Evolutionary conservation across 2,329 filamentous ascomycete genomes (phyloP), one percentile per base, ranked within the genome.

Genomic region (Hymenoscyphus occultus): DNA sequence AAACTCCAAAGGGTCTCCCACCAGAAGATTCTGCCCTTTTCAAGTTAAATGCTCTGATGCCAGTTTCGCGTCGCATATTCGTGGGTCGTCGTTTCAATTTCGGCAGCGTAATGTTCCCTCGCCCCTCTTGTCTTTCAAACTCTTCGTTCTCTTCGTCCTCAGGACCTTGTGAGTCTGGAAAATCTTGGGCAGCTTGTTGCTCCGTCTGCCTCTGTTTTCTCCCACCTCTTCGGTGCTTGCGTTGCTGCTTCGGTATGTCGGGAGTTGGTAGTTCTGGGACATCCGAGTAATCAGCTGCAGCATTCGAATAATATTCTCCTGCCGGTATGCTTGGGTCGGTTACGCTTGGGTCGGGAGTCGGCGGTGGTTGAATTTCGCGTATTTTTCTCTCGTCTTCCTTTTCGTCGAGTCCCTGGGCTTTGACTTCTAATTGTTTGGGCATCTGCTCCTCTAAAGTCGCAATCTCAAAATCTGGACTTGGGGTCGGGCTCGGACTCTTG

Each of bases 21-120:
- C 66, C 66, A 13, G 70, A 70, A 1, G 39, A 57, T 7, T 67
- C 60, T 1, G 70, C 69, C 45, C 61, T 73, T 59, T 67, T 70
- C 28, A 74, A 31, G 62, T 73, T 74, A 64, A 73, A 73, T 13
- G 69, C 63, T 39, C 63, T 66, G 42, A 73, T 68, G 12, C 72
- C 72, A 6, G 71, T 73, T 19, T 69, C 68, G 19, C 66, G 69
- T 5, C 65, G 60, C 28, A 58, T 13, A 42, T 28, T 59, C 22
- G 64, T 60, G 19, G 22, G 39, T 19, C 60, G 22, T 51, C 61
- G 60, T 19, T 60, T 62, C 22, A 62, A 62, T 61, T 58, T 39
- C 2, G 64, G 39, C 45, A 56, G 35, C 28, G 59, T 42, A 3
- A 19, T 32, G 39, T 56, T 63, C 42, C 59, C 39, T 64, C 56